These are phyloP conservation scores for Teratosphaeria viscida DNA, from an alignment of 2,329 filamentous ascomycete species.

Conservation along the genomic window DNA sequence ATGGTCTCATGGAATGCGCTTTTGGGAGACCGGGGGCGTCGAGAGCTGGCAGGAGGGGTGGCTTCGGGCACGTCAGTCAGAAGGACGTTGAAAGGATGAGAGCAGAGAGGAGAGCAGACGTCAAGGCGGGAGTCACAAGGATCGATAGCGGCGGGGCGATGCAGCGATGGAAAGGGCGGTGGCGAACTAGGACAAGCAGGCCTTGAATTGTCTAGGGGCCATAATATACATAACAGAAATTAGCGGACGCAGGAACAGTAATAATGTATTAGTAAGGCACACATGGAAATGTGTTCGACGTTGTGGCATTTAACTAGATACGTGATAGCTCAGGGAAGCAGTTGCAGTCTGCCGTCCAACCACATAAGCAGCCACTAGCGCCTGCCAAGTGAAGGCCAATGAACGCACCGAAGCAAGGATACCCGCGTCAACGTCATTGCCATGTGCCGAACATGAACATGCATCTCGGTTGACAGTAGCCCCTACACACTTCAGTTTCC, in stretches of 20 bases:
- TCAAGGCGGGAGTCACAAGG: slow-evolving; percentile 14
- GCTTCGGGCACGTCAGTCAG: slow-evolving; percentile 72
- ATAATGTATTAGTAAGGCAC: background rate
- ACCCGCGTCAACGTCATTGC: background rate
- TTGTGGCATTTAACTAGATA: background rate
- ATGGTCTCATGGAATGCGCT: slow-evolving; percentile 69
- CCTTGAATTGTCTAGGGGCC: background rate
- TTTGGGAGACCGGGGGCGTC: slow-evolving; percentile 35
- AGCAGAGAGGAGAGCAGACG: slow-evolving; percentile 43
- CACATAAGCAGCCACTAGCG: background rate
- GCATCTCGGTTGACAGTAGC: background rate
- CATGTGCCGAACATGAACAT: background rate
- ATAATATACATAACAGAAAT: background rate
- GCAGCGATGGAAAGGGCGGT: background rate
- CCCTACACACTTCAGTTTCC: background rate
- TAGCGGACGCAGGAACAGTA: background rate
- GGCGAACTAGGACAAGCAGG: background rate
- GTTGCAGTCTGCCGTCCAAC: background rate
- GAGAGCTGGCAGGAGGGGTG: slow-evolving; percentile 42
- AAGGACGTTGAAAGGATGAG: slow-evolving; percentile 69
- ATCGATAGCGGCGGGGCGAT: background rate
- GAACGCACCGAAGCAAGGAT: background rate
- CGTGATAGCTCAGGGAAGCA: background rate
- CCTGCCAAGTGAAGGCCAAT: background rate
- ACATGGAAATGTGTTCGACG: background rate